Conservation (phyloP, 1,139 yeast species). For the Spathaspora sp. region DNA sequence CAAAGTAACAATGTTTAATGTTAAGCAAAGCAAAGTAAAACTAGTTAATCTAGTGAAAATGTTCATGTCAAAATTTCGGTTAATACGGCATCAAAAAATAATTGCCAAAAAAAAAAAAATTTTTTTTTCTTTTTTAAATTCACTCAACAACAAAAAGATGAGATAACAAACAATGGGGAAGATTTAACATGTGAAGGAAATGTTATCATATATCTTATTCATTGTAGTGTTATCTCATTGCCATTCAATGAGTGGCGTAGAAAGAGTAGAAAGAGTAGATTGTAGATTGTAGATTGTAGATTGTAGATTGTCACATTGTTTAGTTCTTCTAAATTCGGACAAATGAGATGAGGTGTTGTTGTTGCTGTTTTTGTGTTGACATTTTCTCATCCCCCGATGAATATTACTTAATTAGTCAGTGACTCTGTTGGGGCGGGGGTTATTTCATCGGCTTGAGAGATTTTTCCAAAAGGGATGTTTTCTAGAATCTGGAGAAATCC, state of each 20-base stretch:
- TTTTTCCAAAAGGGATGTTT: background rate
- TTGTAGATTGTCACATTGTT: too few species aligned
- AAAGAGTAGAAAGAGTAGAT: too few species aligned
- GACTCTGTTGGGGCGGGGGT: background rate
- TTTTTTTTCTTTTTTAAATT: background rate
- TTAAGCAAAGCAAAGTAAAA: too few species aligned
- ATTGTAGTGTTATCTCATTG: background rate
- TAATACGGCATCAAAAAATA: slow-evolving; percentile 1
- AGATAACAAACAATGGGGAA: slow-evolving; percentile 1
- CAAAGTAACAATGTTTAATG: too few species aligned
- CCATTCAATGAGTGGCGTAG: background rate
- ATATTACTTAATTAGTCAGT: background rate
- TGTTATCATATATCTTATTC: background rate
- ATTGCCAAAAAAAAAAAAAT: background rate
- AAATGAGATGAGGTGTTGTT: background rate
- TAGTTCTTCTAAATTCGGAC: background rate
- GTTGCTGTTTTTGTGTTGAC: too few species aligned
- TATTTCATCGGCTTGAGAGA: background rate
- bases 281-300: too few species aligned
- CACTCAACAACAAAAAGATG: background rate
- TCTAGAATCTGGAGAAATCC: background rate
- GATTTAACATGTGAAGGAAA: background rate
- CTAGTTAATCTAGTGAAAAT: too few species aligned
- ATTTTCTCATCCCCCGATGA: background rate
- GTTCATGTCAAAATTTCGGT: background rate